Evolutionary conservation across 495 filamentous ascomycete genomes (phyloP).

Genomic region (Diplogelasinospora grovesii): DNA sequence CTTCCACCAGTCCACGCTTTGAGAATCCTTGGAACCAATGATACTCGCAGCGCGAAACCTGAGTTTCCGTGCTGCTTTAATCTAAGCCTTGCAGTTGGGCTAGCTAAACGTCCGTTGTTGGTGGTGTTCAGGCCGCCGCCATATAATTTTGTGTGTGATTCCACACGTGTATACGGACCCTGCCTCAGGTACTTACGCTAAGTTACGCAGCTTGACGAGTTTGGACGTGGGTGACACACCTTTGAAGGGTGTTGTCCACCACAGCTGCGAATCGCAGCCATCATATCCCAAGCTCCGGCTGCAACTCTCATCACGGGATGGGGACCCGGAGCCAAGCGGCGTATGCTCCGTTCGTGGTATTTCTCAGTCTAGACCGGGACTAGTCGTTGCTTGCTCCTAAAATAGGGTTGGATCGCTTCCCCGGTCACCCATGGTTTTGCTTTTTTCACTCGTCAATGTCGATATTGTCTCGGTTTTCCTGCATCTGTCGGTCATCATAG

Average conservation of each 20-base stretch:
- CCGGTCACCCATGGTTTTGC: background rate
- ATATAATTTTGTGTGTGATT: too few relatives aligned
- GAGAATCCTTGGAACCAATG: too few relatives aligned
- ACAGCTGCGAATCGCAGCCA: slow-evolving; percentile 17
- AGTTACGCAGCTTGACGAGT: slow-evolving; percentile 1
- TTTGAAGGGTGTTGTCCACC: slow-evolving; percentile 5
- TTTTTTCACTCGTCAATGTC: background rate
- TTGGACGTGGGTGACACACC: background rate
- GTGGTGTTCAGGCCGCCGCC: too few relatives aligned
- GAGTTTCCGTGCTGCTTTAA: too few relatives aligned
- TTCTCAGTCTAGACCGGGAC: slow-evolving; percentile 20
- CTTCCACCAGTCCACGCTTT: too few relatives aligned
- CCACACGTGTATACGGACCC: too few relatives aligned
- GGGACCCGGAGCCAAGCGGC: slow-evolving; percentile 3
- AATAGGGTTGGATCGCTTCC: background rate
- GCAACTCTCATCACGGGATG: slow-evolving; percentile 4
- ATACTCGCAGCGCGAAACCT: too few relatives aligned
- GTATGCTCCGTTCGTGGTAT: slow-evolving; percentile 4
- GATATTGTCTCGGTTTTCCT: background rate
- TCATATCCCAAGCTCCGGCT: slow-evolving; percentile 4
- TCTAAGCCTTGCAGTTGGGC: too few relatives aligned
- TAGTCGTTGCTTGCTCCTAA: too few relatives aligned
- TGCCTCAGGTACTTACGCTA: too few relatives aligned
- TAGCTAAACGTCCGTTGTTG: too few relatives aligned
- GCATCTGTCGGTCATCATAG: slow-evolving; percentile 3